A percentile compares a stretch with the other conserved stretches of the same genome.
phyloP scores from a whole-genome alignment of 192 early-diverging fungal genomes.

The Coemansia sp. region DNA sequence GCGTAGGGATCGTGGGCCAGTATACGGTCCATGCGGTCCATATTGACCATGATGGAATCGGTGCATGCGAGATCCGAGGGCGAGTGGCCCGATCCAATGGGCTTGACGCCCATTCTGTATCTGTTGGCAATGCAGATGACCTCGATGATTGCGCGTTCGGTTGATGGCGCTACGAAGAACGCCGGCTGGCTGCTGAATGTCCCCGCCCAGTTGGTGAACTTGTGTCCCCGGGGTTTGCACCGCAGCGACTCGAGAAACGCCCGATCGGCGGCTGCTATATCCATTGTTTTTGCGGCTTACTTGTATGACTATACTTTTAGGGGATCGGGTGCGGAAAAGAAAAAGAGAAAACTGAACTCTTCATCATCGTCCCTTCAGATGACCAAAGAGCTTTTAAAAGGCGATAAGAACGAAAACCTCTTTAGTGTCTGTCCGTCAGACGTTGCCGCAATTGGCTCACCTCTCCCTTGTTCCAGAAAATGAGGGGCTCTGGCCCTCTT shows the following conservation, averaged over 20 bases:
- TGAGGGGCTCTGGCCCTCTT: too few species aligned
- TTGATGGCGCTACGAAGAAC: constrained; percentile 60
- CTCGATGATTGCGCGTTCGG: constrained; percentile 62
- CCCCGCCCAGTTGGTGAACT: constrained; percentile 69
- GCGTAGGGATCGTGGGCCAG: constrained; percentile 53
- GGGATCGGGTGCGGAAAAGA: too few species aligned
- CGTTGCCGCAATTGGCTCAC: too few species aligned
- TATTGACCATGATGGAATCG: constrained; percentile 65
- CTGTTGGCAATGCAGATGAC: constrained; percentile 45
- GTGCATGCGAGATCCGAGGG: constrained; percentile 74
- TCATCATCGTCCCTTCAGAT: too few species aligned
- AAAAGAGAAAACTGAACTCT: too few species aligned
- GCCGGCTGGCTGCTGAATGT: constrained; percentile 61
- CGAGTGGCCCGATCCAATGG: constrained; percentile 71
- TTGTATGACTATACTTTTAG: too few species aligned
- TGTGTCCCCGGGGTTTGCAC: constrained; percentile 6
- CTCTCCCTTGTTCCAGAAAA: too few species aligned
- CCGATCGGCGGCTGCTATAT: constrained; percentile 11
- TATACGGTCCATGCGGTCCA: constrained; percentile 62
- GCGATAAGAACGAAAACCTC: too few species aligned
- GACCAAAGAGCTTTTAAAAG: too few species aligned
- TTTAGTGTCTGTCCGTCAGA: too few species aligned
- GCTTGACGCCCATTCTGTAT: constrained; percentile 58
- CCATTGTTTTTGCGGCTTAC: too few species aligned
- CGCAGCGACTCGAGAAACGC: constrained; percentile 25